Evolutionary conservation across 352 stramenopile genomes (phyloP).

Genomic region (Pythium rishiriense): DNA sequence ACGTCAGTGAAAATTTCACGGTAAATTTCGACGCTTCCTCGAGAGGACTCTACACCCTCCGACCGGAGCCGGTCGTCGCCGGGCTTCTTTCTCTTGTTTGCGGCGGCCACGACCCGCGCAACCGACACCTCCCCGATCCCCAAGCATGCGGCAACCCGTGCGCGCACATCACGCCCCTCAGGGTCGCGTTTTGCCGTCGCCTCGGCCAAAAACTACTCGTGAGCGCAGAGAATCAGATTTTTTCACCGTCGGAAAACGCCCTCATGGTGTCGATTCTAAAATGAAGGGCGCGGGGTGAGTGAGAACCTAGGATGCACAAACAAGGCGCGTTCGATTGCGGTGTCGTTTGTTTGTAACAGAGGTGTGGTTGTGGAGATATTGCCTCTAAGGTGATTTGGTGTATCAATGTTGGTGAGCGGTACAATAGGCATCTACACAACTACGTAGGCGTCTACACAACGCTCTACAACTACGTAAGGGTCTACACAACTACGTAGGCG

Average conservation of each 20-base stretch:
- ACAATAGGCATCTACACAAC: not conserved
- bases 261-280: constrained; percentile 1
- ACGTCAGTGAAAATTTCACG: constrained; percentile 8
- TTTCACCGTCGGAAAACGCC: constrained; percentile 11
- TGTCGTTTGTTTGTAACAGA: constrained; percentile 8
- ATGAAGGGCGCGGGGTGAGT: constrained; percentile 2
- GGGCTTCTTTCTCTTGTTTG: constrained; percentile 7
- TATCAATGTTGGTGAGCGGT: constrained; percentile 7
- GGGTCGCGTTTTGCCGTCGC: constrained; percentile 1
- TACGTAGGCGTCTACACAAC: no score
- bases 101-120: not conserved
- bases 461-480: no score
- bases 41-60: not conserved
- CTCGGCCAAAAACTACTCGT: constrained; percentile 6
- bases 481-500: no score
- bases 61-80: not conserved
- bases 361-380: constrained; percentile 4
- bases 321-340: not conserved
- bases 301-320: not conserved
- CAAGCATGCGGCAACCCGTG: constrained; percentile 5
- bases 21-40: constrained; percentile 8
- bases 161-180: constrained; percentile 7
- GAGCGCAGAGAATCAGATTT: constrained; percentile 10
- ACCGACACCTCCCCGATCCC: constrained; percentile 3
- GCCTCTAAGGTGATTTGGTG: not conserved